Percentiles rank a stretch among this genome's conserved stretches.
phyloP scores from a whole-genome alignment of 768 basidiomycete species.

The Rhizopogon vulgaris region DNA sequence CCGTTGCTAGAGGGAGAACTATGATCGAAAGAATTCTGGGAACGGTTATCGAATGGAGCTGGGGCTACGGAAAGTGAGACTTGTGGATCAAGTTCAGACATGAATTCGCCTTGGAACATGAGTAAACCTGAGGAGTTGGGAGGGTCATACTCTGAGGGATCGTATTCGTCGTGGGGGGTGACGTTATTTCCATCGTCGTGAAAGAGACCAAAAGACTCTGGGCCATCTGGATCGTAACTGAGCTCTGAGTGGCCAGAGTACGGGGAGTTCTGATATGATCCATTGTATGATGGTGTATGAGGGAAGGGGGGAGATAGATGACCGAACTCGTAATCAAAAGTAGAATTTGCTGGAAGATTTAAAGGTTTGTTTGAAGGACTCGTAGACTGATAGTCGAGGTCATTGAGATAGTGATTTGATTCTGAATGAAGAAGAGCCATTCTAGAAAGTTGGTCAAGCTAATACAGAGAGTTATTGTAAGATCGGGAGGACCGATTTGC shows the following conservation, averaged over 20 bases:
- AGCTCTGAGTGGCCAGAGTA: slow-evolving; percentile 69
- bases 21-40: slow-evolving; percentile 49
- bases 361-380: slow-evolving; percentile 24
- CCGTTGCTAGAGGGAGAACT: slow-evolving; percentile 60
- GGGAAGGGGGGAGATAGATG: slow-evolving; percentile 36
- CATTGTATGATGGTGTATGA: slow-evolving; percentile 52
- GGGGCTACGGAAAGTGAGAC: slow-evolving; percentile 36
- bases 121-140: slow-evolving; percentile 46
- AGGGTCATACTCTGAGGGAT: slow-evolving; percentile 68
- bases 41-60: slow-evolving; percentile 28
- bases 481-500: neutral
- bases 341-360: slow-evolving; percentile 15
- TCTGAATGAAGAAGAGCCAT: slow-evolving; percentile 28
- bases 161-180: slow-evolving; percentile 47
- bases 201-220: slow-evolving; percentile 44
- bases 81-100: slow-evolving; percentile 26
- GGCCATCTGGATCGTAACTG: slow-evolving; percentile 40
- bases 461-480: neutral
- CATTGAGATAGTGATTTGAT: slow-evolving; percentile 9
- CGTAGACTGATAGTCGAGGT: slow-evolving; percentile 19
- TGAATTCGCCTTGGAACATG: slow-evolving; percentile 52
- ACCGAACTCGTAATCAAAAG: slow-evolving; percentile 37
- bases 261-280: slow-evolving; percentile 67
- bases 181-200: slow-evolving; percentile 36
- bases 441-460: neutral